Base-by-base conservation (phyloP, 2,329 filamentous ascomycete genomes). In the Mycosphaerella arachidis region DNA sequence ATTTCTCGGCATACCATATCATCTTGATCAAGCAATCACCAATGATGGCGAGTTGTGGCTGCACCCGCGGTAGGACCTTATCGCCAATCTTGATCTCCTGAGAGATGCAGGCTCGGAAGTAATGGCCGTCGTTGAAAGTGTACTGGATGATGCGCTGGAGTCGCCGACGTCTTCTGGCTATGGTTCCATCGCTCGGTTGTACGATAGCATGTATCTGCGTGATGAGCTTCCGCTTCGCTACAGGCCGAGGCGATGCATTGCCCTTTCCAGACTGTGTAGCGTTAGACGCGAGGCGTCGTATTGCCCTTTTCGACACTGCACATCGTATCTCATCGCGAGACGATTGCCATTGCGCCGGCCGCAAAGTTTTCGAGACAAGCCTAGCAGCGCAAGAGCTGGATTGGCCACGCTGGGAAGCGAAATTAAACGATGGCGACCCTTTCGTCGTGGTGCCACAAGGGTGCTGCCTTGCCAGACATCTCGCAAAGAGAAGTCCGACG, bases 381-480 rank as follows among this genome's bases (percentile, higher is more conserved):
- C 48, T 37, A 40, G 55, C 13, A 12, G 31, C 46, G 48, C 31
- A 51, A n/a, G 46, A 40, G 55, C 46, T 50, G 55, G 55, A 52
- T 51, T 52, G 55, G 55, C 55, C n/a, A 31, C 13, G 31, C 48
- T 52, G 55, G 30, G 27, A 30, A 37, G 46, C 24, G 55, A 31
- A 57, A 57, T 57, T 45, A 57, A 57, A 57, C 55, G 40, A 10
- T 50, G 7, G 30, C 24, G 24, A 16, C 30, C 6, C 31, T 43
- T 10, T 33, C 30, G 4, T 16, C 31, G 50, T 24, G 31, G 50
- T 33, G 50, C 29, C 50, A 53, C 50, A n/a, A n/a, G 9, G 33
- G 50, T 16, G 46, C 8, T n/a, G 27, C 10, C 29, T 7, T 29
- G 27, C 46, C 18, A 43, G 4, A 43, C 40, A 43, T 43, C 13